Evolutionary conservation across 148 eudicot genomes (phyloP).

Genomic region (Rhododendron kiyosumense): DNA sequence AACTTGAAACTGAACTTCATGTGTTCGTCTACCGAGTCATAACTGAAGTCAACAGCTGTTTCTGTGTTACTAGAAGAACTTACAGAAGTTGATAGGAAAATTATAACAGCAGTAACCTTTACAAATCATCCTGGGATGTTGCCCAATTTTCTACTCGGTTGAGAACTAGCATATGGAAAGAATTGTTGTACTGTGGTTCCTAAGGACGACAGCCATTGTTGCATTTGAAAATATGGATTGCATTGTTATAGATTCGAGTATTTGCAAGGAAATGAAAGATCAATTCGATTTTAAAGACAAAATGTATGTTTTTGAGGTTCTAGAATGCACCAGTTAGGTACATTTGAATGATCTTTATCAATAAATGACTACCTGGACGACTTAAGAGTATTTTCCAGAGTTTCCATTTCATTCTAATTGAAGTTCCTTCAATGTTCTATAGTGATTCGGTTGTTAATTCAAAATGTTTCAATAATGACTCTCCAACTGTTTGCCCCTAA

Average conservation of each 20-base stretch:
- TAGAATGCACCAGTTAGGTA: neutral
- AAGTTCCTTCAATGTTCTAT: neutral
- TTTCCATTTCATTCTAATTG: neutral
- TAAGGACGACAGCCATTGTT: neutral
- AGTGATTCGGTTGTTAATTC: neutral
- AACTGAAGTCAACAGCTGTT: neutral
- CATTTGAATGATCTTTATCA: neutral
- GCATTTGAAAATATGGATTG: neutral
- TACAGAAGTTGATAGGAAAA: neutral
- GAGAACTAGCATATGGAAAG: neutral
- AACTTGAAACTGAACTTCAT: neutral
- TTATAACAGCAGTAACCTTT: neutral
- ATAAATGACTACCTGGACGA: neutral
- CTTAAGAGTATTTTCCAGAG: neutral
- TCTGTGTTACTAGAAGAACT: neutral
- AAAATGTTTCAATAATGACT: neutral
- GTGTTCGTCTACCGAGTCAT: neutral
- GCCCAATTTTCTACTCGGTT: neutral
- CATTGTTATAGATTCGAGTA: neutral
- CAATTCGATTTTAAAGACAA: neutral
- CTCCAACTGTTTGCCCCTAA: neutral
- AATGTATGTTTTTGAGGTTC: neutral
- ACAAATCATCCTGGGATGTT: slow-evolving; percentile 1
- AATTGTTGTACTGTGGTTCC: neutral
- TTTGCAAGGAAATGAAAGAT: neutral